A percentile compares a stretch with the other conserved stretches of the same genome.
These are phyloP conservation scores for Botrytis fragariae DNA, from an alignment of 2,329 filamentous ascomycete species.

Conservation along the genomic window DNA sequence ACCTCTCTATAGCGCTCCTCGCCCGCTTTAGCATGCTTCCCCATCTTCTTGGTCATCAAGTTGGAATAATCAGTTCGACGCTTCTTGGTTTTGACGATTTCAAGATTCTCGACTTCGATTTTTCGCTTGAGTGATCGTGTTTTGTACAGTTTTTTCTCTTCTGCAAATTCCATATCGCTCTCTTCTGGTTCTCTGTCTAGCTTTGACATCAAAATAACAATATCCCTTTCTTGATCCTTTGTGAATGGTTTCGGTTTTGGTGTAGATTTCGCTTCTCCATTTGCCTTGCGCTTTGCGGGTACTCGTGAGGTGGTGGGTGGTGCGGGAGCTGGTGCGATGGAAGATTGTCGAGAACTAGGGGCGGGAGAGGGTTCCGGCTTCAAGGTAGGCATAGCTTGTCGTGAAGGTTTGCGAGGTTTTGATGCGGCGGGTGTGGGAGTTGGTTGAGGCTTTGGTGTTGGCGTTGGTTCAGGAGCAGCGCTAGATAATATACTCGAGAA, in stretches of 20 bases:
- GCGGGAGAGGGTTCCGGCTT: slow-evolving; percentile 32
- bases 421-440: slow-evolving; percentile 16
- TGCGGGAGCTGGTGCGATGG: slow-evolving; percentile 45
- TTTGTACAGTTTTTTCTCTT: slow-evolving; percentile 51
- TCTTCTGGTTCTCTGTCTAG: slow-evolving; percentile 60
- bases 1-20: slow-evolving; percentile 73
- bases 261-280: slow-evolving; percentile 56
- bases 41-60: slow-evolving; percentile 60
- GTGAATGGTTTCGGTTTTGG: slow-evolving; percentile 47
- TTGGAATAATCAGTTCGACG: slow-evolving; percentile 59
- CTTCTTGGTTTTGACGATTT: slow-evolving; percentile 62
- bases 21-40: slow-evolving; percentile 65
- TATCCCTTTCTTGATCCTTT: slow-evolving; percentile 63
- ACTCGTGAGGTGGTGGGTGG: slow-evolving; percentile 47
- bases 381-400: slow-evolving; percentile 28
- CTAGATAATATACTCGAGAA: slow-evolving; percentile 92
- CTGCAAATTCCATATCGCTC: slow-evolving; percentile 53
- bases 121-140: slow-evolving; percentile 65
- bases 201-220: slow-evolving; percentile 62
- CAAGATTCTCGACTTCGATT: slow-evolving; percentile 61
- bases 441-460: slow-evolving; percentile 43
- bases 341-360: slow-evolving; percentile 46
- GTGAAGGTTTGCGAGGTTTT: slow-evolving; percentile 34
- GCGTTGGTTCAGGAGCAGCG: slow-evolving; percentile 63
- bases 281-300: slow-evolving; percentile 39